Conservation (phyloP, 148 eudicot species). For the Drosera capensis region DNA sequence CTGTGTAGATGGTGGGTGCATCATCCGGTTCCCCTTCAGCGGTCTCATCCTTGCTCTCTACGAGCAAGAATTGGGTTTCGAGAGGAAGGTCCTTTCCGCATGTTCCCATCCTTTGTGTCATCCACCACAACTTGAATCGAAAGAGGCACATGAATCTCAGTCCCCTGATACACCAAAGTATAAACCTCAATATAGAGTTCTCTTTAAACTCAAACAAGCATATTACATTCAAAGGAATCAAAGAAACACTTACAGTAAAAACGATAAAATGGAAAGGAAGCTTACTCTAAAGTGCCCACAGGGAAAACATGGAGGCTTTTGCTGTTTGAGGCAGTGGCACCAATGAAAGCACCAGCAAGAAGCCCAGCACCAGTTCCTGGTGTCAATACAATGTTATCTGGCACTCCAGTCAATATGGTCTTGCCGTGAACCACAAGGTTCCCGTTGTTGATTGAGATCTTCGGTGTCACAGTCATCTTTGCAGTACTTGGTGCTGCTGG, state of each 20-base stretch:
- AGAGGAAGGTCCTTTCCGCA: conserved; percentile 76
- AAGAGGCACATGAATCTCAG: conserved; percentile 78
- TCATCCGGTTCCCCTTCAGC: conserved; percentile 38
- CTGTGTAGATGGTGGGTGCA: conserved; percentile 54
- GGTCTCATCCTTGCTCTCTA: conserved; percentile 54
- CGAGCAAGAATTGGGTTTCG: conserved; percentile 85
- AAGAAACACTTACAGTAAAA: background rate
- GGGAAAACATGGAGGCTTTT: background rate
- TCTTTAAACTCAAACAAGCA: background rate
- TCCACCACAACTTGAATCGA: conserved; percentile 99
- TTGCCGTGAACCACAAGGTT: conserved; percentile 78
- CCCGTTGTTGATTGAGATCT: conserved; percentile 43
- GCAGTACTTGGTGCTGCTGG: conserved; percentile 6
- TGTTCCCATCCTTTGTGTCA: conserved; percentile 93
- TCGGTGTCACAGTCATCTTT: conserved; percentile 68
- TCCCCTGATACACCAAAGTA: conserved; percentile 29
- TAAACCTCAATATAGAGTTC: background rate
- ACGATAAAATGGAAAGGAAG: background rate
- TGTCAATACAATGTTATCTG: background rate
- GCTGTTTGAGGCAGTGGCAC: background rate
- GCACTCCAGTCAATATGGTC: conserved; percentile 11
- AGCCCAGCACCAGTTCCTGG: background rate
- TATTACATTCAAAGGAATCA: background rate
- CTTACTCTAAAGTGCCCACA: conserved; percentile 32
- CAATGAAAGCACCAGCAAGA: background rate